These are phyloP conservation scores for Metarhizium guizhouense DNA, from an alignment of 2,329 filamentous ascomycete genomes.

Conservation along the genomic window DNA sequence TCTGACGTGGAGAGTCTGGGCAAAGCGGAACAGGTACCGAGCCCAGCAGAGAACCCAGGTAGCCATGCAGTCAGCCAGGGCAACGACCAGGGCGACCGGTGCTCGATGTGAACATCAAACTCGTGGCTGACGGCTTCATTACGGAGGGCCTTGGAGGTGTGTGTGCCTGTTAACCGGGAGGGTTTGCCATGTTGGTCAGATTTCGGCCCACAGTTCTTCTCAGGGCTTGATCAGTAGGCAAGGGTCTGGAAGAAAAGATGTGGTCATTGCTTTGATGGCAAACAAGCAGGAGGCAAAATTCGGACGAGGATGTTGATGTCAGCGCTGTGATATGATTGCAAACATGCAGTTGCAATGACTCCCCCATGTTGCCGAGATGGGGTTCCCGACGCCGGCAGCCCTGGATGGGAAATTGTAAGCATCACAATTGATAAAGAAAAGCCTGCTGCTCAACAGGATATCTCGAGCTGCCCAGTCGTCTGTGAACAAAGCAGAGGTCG, in stretches of 20 bases:
- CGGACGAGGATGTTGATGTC: neutral
- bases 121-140: slow-evolving; percentile 1
- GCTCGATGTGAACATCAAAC: neutral
- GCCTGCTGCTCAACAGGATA: neutral
- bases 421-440: too few relatives aligned
- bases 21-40: neutral
- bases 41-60: neutral
- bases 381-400: neutral
- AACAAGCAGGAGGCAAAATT: neutral
- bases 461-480: neutral
- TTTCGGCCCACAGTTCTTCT: neutral
- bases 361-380: neutral
- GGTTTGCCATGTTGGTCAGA: neutral
- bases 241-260: neutral
- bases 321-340: neutral
- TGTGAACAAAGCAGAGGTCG: too few relatives aligned
- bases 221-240: neutral
- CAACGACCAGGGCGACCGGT: neutral
- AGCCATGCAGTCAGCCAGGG: too few relatives aligned
- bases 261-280: neutral
- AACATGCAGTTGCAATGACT: neutral
- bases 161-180: neutral
- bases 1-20: neutral
- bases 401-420: neutral
- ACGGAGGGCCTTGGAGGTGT: neutral